These are phyloP conservation scores for Annulohypoxylon truncatum DNA, from an alignment of 2,329 filamentous ascomycete genomes.

Conservation along the genomic window DNA sequence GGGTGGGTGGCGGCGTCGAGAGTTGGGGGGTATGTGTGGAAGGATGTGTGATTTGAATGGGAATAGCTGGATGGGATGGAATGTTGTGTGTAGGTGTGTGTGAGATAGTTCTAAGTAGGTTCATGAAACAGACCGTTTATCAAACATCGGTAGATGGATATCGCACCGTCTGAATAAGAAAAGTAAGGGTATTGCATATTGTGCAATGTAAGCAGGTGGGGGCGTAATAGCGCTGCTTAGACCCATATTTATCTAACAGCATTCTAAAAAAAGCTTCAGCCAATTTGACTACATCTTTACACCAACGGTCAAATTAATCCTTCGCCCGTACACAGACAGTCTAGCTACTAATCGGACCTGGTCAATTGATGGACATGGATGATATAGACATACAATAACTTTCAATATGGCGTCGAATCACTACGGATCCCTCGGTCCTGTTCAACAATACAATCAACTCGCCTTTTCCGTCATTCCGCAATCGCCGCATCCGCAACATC, in stretches of 20 bases:
- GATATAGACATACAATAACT: no score
- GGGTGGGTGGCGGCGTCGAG: conserved; percentile 61
- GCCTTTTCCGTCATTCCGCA: conserved; percentile 17
- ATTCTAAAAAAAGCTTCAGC: neutral
- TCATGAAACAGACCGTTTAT: neutral
- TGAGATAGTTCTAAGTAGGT: no score
- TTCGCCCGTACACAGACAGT: conserved; percentile 27
- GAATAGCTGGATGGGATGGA: neutral
- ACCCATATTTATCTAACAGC: neutral
- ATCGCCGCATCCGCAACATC: conserved; percentile 20
- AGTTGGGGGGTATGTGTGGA: conserved; percentile 63
- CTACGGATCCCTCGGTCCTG: conserved; percentile 38
- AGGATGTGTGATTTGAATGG: conserved; percentile 13
- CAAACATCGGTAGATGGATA: conserved; percentile 16
- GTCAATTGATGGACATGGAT: neutral
- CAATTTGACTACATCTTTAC: conserved; percentile 22
- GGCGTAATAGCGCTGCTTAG: neutral
- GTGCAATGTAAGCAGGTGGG: neutral
- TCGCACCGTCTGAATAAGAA: conserved; percentile 34
- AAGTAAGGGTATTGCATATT: conserved; percentile 29
- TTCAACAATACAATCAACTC: conserved; percentile 43
- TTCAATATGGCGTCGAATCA: conserved; percentile 42
- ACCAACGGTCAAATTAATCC: conserved; percentile 28
- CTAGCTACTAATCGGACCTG: conserved; percentile 1
- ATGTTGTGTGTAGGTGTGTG: neutral